A percentile compares a stretch with the other conserved stretches of the same genome.
phyloP scores from a whole-genome alignment of 1,284 basidiomycete genomes.

The Trametes hirsuta region DNA sequence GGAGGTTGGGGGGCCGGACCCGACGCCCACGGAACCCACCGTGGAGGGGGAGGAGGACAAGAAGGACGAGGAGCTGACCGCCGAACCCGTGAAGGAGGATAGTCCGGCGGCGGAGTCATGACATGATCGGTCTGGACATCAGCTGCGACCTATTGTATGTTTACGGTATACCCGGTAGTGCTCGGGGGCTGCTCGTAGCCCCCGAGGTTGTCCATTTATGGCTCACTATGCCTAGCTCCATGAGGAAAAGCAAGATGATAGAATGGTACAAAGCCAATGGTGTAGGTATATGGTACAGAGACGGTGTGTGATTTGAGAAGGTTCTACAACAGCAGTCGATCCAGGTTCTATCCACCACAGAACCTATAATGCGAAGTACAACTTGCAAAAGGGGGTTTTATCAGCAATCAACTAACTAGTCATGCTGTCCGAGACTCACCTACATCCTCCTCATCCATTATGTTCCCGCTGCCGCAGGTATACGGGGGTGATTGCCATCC shows the following conservation, averaged over 20 bases:
- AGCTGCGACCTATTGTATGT: background rate
- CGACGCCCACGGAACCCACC: background rate
- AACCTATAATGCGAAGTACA: background rate
- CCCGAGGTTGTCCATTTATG: background rate
- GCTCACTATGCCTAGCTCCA: background rate
- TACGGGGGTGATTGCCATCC: background rate
- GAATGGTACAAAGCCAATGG: background rate
- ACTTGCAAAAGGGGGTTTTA: background rate
- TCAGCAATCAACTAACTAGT: background rate
- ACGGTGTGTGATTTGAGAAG: background rate
- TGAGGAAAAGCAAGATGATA: background rate
- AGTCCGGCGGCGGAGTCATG: background rate
- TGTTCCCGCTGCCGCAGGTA: background rate
- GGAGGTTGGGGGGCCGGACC: background rate
- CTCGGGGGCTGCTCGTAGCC: background rate
- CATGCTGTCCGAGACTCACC: too few relatives aligned
- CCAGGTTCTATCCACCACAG: background rate
- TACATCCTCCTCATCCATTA: background rate
- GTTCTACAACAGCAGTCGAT: background rate
- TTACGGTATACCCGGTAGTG: constrained; percentile 5
- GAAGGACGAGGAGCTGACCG: background rate
- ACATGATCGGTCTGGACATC: background rate
- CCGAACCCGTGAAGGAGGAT: background rate
- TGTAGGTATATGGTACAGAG: background rate
- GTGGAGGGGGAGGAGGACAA: background rate